These are phyloP conservation scores for Paecilomyces formosus DNA, from an alignment of 2,329 filamentous ascomycete species.

Conservation along the genomic window DNA sequence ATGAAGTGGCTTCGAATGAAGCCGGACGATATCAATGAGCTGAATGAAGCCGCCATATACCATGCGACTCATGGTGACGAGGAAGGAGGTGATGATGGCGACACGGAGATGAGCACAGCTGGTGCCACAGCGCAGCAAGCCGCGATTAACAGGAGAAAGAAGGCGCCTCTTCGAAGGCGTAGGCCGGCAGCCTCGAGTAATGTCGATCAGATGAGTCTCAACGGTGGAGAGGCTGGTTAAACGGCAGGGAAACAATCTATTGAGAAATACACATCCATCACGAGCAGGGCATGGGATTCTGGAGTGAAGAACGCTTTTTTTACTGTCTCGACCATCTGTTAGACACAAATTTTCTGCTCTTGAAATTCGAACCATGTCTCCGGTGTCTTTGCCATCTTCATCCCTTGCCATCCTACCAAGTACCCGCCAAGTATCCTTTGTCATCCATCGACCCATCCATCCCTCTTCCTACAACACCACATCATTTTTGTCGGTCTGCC, in stretches of 20 bases:
- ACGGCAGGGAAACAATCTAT: not conserved
- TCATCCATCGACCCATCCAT: not conserved
- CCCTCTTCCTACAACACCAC: not conserved
- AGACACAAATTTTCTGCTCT: not conserved
- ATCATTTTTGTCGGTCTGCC: not conserved
- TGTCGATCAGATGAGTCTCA: conserved; percentile 26
- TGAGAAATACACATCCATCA: not conserved
- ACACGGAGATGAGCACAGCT: conserved; percentile 29
- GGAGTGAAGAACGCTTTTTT: not conserved
- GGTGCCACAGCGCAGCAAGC: conserved; percentile 25
- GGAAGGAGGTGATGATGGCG: conserved; percentile 28
- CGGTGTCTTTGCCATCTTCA: not conserved
- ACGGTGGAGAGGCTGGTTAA: conserved; percentile 20
- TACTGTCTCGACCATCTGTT: not conserved
- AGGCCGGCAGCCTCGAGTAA: conserved; percentile 14
- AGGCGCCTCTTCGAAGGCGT: conserved; percentile 35
- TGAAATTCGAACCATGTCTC: not conserved
- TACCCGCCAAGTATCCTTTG: not conserved
- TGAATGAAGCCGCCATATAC: conserved; percentile 60
- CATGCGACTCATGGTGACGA: conserved; percentile 25
- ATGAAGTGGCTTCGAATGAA: conserved; percentile 95
- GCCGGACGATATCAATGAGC: conserved; percentile 68
- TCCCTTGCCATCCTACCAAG: not conserved
- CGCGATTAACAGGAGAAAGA: conserved; percentile 34
- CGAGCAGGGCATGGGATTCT: not conserved